phyloP scores from a whole-genome alignment of 2,329 filamentous ascomycete genomes.

The Xylaria sp. region DNA sequence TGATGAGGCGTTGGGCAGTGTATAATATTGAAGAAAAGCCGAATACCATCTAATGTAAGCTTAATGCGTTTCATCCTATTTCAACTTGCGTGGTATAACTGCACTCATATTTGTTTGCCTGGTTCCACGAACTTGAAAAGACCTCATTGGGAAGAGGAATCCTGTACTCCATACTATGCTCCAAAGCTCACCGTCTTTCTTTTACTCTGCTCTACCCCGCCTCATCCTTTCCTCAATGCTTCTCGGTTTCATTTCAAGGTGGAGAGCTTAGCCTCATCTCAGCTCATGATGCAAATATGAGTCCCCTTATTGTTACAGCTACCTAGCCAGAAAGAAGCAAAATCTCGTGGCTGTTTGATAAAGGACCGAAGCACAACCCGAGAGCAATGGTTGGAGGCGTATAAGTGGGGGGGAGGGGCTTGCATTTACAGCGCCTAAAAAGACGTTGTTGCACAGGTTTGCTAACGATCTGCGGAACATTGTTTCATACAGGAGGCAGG shows the following conservation, averaged over 20 bases:
- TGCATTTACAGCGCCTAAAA: conserved; percentile 19
- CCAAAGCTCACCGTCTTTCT: neutral
- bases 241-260: neutral
- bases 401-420: conserved; percentile 34
- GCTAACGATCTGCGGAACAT: conserved; percentile 22
- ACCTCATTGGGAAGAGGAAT: neutral
- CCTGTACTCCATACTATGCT: too few relatives aligned
- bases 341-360: neutral
- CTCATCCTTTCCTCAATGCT: neutral
- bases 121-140: neutral
- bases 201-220: too few relatives aligned
- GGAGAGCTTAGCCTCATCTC: neutral
- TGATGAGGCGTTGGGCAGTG: neutral
- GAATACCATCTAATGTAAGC: neutral
- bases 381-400: conserved; percentile 3
- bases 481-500: conserved; percentile 2
- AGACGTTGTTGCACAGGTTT: neutral
- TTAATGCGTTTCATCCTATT: neutral
- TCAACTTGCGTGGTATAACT: neutral
- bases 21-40: conserved; percentile 14
- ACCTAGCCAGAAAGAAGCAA: neutral
- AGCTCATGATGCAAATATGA: neutral
- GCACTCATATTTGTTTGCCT: neutral
- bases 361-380: neutral
- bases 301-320: neutral